Base-by-base conservation (phyloP, 2,329 filamentous ascomycete species). In the Ascochyta pisi region DNA sequence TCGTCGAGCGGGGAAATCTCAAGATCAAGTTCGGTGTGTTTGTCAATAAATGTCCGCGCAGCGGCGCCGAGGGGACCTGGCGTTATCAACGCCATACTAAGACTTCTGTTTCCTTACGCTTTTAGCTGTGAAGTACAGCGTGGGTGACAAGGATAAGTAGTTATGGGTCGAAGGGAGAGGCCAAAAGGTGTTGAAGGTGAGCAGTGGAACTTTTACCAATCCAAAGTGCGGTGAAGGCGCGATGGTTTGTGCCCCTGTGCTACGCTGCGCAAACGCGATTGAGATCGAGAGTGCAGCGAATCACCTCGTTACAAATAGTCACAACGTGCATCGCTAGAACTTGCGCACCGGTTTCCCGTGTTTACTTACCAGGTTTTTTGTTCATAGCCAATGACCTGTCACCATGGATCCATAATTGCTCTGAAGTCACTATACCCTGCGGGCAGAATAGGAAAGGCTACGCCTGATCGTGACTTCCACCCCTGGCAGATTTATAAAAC, bases 1-100 rank as follows among this genome's bases (percentile, higher is more conserved):
- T 65, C 62, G 7, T 61, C 58, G 0, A 16, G 16, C 6, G 13
- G 3, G 4, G 57, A 31, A 5, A 31, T 19, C 19, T 42, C 15
- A 9, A 9, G 24, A 7, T 48, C 49, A 1, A 26, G 7, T n/a
- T 39, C 33, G 12, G 52, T 59, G 29, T 61, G 46, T 1, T 37
- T 12, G 26, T 19, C 12, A 22, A 57, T 29, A 27, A 63, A 63
- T 6, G 24, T 15, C 6, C 13, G 13, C 24, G 40, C 31, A 31
- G 22, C 12, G 19, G 31, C 5, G 27, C 12, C n/a, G 16, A 43
- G 6, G 5, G 16, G 7, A 2, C 19, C 16, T 4, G 33, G 33
- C 33, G 33, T 7, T 35, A 16, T 8, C n/a, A n/a, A 35, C 6
- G 15, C 33, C 33, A 35, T 35, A n/a, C 5, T 16, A 16, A 6